Percentiles rank a stretch among this genome's conserved stretches.
These are phyloP conservation scores for Xylariaceae sp. DNA, from an alignment of 2,329 filamentous ascomycete genomes.

Conservation along the genomic window DNA sequence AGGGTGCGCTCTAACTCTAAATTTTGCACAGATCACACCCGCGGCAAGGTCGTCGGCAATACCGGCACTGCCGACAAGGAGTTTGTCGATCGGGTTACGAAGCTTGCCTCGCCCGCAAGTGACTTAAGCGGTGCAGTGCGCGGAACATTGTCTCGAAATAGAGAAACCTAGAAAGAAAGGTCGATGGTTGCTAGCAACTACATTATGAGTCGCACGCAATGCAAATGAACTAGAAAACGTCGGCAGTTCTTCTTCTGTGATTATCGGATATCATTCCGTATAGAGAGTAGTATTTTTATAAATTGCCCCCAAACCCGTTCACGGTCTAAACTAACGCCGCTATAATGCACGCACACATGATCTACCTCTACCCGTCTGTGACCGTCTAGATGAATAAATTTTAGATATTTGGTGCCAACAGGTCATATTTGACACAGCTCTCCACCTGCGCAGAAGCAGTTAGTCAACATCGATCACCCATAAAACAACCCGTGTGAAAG, in stretches of 20 bases:
- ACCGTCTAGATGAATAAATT: no score
- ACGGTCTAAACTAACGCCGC: conserved; percentile 27
- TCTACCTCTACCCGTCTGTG: conserved; percentile 12
- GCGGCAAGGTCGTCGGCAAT: conserved; percentile 61
- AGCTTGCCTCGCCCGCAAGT: conserved; percentile 26
- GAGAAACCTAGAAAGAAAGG: no score
- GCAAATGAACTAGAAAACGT: conserved; percentile 4
- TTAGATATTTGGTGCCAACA: conserved; percentile 83
- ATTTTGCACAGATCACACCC: no score
- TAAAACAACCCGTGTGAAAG: no score
- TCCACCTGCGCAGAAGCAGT: conserved; percentile 62
- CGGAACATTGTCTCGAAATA: no score
- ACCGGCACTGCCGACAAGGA: conserved; percentile 51
- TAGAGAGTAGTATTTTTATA: conserved; percentile 4
- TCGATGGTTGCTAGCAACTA: neutral
- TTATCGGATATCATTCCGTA: conserved; percentile 3
- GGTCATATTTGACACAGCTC: conserved; percentile 86
- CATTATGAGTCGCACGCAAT: neutral
- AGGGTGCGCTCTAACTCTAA: no score
- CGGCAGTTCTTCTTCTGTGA: conserved; percentile 17
- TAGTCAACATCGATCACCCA: neutral
- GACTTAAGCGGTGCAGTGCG: conserved; percentile 10
- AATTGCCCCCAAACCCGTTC: conserved; percentile 5
- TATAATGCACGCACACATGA: conserved; percentile 16
- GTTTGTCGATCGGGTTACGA: conserved; percentile 54